Base-by-base conservation (phyloP, 1,139 yeast species). In the Hanseniaspora uvarum region DNA sequence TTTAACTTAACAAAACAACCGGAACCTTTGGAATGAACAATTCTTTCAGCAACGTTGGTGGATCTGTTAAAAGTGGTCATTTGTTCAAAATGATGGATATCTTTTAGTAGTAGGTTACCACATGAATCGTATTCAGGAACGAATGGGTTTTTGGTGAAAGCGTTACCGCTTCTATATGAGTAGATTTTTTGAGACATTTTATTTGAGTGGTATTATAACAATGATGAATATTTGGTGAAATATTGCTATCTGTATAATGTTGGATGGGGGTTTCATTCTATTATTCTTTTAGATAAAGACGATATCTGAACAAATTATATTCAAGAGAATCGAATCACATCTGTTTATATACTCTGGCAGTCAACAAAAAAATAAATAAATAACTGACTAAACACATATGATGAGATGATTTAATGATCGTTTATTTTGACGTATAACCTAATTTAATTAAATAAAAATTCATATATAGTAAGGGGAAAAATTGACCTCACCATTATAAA, bases 11-110 rank as follows among this genome's bases (percentile, higher is more conserved):
- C 92, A 65, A 76, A 81, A 52, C 94, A 94, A 61, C 94, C 95
- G 44, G 87, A 84, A 60, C 95, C 95, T 70, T 85, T 85, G 58
- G 94, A 94, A 66, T 86, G 95, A 52, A 86, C 95, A 55, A 86
- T 94, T 69, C 95, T 79, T 71, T 86, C 94, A 41, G 95, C 94
- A 58, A 86, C 80, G 68, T 94, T 77, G 7, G 53, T 53, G 71
- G 86, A 95, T 63, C 94, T 78, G 72, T 84, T 92, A 63, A 86
- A 86, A 68, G 84, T 94, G 30, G 94, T 85, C 54, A 86, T 71
- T 43, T 84, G 74, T 64, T 86, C 95, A 63, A 85, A 76, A 64
- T 85, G 72, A 69, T 83, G 84, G 70, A 80, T 80, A 67, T 86
- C 95, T 69, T 86, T 94, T 61, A 86, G 68, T 57, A 85, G 73